A percentile compares a stretch with the other conserved stretches of the same genome.
Conservation (phyloP, 2,329 filamentous ascomycete genomes). For the Tolypocladium tropicale region DNA sequence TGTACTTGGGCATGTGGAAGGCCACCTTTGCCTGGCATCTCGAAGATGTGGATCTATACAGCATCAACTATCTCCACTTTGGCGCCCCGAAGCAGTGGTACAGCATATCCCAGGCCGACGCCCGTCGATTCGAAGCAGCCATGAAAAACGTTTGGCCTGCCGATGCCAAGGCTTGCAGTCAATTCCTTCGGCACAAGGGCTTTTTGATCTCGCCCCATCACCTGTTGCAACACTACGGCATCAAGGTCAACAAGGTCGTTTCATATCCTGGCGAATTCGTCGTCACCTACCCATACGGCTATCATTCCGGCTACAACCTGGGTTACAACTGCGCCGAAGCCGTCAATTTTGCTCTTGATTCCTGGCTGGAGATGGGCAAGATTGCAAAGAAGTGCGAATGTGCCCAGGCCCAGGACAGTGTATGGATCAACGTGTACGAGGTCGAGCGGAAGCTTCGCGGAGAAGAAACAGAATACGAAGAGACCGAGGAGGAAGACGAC, state of each 20-base stretch:
- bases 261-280: constrained; percentile 97
- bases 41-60: constrained; percentile 97
- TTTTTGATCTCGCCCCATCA: constrained; percentile 91
- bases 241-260: constrained; percentile 91
- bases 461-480: constrained; percentile 76
- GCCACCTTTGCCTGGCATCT: constrained; percentile 98
- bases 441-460: constrained; percentile 90
- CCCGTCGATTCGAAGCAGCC: constrained; percentile 80
- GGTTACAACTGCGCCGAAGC: constrained; percentile 99
- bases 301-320: constrained; percentile 95
- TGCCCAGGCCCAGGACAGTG: constrained; percentile 87
- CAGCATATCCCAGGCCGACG: constrained; percentile 93
- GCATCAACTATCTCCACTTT: constrained; percentile 99
- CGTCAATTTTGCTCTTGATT: constrained; percentile 93
- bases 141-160: constrained; percentile 95
- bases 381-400: constrained; percentile 97
- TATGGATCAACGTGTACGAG: constrained; percentile 95
- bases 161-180: constrained; percentile 89
- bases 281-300: constrained; percentile 96
- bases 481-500: constrained; percentile 55
- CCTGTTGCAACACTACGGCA: constrained; percentile 78
- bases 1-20: constrained; percentile 99
- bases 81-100: constrained; percentile 99
- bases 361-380: constrained; percentile 89
- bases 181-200: constrained; percentile 95